Conservation (phyloP, 2,329 filamentous ascomycete species). For the Talaromyces verruculosus region DNA sequence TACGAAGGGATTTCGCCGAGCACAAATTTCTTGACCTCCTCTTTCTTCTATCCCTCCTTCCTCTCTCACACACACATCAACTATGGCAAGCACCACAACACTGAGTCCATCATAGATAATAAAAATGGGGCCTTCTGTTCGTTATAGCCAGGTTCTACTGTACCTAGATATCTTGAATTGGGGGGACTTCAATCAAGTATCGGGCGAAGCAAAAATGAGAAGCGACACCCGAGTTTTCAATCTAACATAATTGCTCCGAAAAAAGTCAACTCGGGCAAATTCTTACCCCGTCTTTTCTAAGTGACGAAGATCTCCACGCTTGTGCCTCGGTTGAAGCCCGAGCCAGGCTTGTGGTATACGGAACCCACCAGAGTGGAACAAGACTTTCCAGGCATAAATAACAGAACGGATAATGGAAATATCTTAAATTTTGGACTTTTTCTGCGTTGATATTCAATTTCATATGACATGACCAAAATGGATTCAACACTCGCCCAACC, state of each 20-base stretch:
- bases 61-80: too few relatives aligned
- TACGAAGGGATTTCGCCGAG: too few relatives aligned
- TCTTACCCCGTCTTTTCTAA: background rate
- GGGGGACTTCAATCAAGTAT: background rate
- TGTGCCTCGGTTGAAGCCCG: background rate
- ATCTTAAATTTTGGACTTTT: background rate
- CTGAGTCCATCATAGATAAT: too few relatives aligned
- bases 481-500: conserved; percentile 11
- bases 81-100: too few relatives aligned
- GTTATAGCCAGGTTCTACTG: background rate
- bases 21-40: too few relatives aligned
- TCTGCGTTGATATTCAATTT: background rate
- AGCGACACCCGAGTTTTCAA: background rate
- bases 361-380: background rate
- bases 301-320: background rate
- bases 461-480: background rate
- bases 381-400: too few relatives aligned
- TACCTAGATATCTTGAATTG: too few relatives aligned
- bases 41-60: too few relatives aligned
- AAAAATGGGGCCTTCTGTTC: too few relatives aligned
- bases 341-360: background rate
- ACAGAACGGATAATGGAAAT: background rate
- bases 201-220: background rate
- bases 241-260: background rate
- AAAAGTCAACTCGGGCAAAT: background rate